Percentiles rank a stretch among this genome's conserved stretches.
These are phyloP conservation scores for Hymenoscyphus repandus DNA, from an alignment of 2,329 filamentous ascomycete genomes.

Conservation along the genomic window DNA sequence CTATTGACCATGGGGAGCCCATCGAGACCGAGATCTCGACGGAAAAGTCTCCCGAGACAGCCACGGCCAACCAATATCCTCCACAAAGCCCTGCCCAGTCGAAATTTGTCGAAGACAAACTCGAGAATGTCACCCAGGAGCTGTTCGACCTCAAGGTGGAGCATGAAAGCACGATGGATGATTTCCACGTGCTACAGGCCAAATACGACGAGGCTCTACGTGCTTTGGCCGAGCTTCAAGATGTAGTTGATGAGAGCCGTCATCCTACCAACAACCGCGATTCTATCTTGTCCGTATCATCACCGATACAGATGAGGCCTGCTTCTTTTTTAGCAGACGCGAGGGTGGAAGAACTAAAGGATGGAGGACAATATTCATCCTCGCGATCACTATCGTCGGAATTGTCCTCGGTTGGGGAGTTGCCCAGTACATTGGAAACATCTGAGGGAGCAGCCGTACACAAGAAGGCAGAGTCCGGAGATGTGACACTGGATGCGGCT, in stretches of 20 bases:
- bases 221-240: constrained; percentile 77
- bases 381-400: constrained; percentile 93
- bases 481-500: constrained; percentile 30
- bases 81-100: constrained; percentile 72
- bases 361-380: constrained; percentile 63
- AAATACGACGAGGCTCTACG: constrained; percentile 91
- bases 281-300: constrained; percentile 48
- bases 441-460: constrained; percentile 54
- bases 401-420: constrained; percentile 80
- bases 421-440: constrained; percentile 58
- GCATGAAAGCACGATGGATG: constrained; percentile 76
- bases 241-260: constrained; percentile 72
- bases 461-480: constrained; percentile 28
- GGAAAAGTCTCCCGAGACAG: constrained; percentile 29
- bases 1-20: constrained; percentile 30
- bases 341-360: constrained; percentile 65
- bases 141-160: constrained; percentile 85
- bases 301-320: constrained; percentile 51
- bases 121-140: constrained; percentile 87
- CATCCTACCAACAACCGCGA: constrained; percentile 49
- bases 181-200: constrained; percentile 74
- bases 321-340: constrained; percentile 81
- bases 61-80: constrained; percentile 21
- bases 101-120: constrained; percentile 84
- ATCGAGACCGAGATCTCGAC: constrained; percentile 33